Conservation (phyloP, 2,329 filamentous ascomycete genomes). For the Ceratocystis destructans region DNA sequence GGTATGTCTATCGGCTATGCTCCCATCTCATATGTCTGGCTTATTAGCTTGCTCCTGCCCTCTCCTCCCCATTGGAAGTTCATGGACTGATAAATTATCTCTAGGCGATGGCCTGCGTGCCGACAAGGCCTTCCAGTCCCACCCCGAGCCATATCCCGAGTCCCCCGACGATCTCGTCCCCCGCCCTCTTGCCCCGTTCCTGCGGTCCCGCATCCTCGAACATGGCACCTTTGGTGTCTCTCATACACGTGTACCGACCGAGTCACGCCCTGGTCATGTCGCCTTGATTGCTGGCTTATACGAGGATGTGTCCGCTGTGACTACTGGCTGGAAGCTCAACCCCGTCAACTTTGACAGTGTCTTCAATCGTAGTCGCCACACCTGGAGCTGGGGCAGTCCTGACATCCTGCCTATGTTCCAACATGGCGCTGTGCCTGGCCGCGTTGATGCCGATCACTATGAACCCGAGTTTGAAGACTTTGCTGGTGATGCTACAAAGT, state of each 20-base stretch:
- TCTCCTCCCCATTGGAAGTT: neutral
- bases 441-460: slow-evolving; percentile 79
- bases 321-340: slow-evolving; percentile 96
- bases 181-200: slow-evolving; percentile 74
- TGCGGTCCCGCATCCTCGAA: slow-evolving; percentile 75
- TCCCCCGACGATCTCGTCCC: slow-evolving; percentile 52
- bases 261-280: slow-evolving; percentile 91
- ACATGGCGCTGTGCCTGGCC: slow-evolving; percentile 73
- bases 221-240: slow-evolving; percentile 95
- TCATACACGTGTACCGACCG: slow-evolving; percentile 90
- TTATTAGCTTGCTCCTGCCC: neutral
- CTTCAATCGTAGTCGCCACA: slow-evolving; percentile 91
- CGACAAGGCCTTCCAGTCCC: slow-evolving; percentile 92
- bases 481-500: slow-evolving; percentile 60
- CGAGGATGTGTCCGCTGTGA: slow-evolving; percentile 94
- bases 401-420: slow-evolving; percentile 98
- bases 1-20: slow-evolving; percentile 37
- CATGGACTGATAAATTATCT: neutral
- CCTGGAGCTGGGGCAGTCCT: slow-evolving; percentile 98
- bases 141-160: slow-evolving; percentile 69
- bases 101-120: slow-evolving; percentile 81
- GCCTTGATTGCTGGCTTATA: slow-evolving; percentile 93
- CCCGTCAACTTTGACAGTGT: slow-evolving; percentile 98
- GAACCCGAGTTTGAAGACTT: slow-evolving; percentile 79
- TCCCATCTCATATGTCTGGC: neutral